phyloP scores from a whole-genome alignment of 129 eudicot species.

The Rutidosis leptorrhynchoides region DNA sequence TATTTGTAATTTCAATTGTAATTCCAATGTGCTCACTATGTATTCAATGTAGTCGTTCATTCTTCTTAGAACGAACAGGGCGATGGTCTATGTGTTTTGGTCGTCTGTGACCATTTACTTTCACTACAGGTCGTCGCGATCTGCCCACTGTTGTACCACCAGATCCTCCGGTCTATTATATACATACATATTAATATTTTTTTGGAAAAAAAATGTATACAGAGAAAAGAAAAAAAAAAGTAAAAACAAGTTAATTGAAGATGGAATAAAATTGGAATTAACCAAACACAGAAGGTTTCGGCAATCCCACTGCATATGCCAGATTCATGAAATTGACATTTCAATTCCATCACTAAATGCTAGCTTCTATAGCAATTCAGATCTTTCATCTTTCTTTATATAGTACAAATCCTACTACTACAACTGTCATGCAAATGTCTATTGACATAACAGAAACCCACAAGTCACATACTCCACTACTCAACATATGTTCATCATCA shows the following conservation, averaged over 20 bases:
- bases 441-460: conserved; percentile 47
- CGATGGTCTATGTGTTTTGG: too few relatives aligned
- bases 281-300: conserved; percentile 38
- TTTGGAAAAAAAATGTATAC: too few relatives aligned
- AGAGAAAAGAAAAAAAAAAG: background rate
- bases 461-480: conserved; percentile 25
- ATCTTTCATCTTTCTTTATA: conserved; percentile 40
- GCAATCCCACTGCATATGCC: conserved; percentile 45
- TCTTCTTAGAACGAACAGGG: too few relatives aligned
- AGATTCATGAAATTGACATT: conserved; percentile 37
- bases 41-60: too few relatives aligned
- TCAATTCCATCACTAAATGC: conserved; percentile 43
- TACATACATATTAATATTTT: too few relatives aligned
- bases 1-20: too few relatives aligned
- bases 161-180: too few relatives aligned
- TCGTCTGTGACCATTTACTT: too few relatives aligned
- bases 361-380: conserved; percentile 43
- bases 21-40: too few relatives aligned
- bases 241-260: background rate
- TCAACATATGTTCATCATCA: background rate
- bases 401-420: conserved; percentile 25
- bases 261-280: conserved; percentile 17
- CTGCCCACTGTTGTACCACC: too few relatives aligned
- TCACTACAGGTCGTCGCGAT: too few relatives aligned
- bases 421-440: conserved; percentile 34